Evolutionary conservation across 2,329 filamentous ascomycete genomes (phyloP).

Genomic region (Ophiostoma australiae): DNA sequence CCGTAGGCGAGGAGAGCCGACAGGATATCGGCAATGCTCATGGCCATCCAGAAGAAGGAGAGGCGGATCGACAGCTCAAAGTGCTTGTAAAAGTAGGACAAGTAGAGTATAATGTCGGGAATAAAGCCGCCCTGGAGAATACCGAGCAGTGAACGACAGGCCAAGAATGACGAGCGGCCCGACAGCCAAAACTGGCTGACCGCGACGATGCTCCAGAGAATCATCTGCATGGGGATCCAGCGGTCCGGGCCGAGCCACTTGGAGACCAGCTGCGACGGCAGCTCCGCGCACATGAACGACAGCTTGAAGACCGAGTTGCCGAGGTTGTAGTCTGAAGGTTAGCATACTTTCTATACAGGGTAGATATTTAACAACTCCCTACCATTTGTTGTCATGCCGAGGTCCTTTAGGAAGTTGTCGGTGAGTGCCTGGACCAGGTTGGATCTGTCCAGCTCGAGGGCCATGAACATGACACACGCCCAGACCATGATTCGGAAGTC

Average conservation of each 20-base stretch:
- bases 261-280: conserved; percentile 56
- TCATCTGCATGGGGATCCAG: conserved; percentile 57
- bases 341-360: not conserved
- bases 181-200: not conserved
- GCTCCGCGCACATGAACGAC: conserved; percentile 50
- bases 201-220: conserved; percentile 52
- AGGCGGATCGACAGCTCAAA: conserved; percentile 39
- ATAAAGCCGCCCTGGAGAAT: conserved; percentile 27
- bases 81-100: conserved; percentile 44
- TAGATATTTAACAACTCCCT: no score
- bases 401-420: conserved; percentile 44
- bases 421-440: conserved; percentile 46
- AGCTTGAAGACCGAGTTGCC: conserved; percentile 48
- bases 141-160: not conserved
- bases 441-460: conserved; percentile 47
- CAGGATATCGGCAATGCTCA: conserved; percentile 40
- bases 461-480: conserved; percentile 47
- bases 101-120: conserved; percentile 41
- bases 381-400: conserved; percentile 44
- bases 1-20: conserved; percentile 39
- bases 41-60: conserved; percentile 41
- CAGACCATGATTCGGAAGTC: conserved; percentile 42
- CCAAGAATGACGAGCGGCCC: not conserved
- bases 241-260: conserved; percentile 56
- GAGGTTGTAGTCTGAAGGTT: conserved; percentile 40